A percentile compares a stretch with the other conserved stretches of the same genome.
phyloP scores from a whole-genome alignment of 2,329 filamentous ascomycete genomes.

The Colletotrichum simmondsii region DNA sequence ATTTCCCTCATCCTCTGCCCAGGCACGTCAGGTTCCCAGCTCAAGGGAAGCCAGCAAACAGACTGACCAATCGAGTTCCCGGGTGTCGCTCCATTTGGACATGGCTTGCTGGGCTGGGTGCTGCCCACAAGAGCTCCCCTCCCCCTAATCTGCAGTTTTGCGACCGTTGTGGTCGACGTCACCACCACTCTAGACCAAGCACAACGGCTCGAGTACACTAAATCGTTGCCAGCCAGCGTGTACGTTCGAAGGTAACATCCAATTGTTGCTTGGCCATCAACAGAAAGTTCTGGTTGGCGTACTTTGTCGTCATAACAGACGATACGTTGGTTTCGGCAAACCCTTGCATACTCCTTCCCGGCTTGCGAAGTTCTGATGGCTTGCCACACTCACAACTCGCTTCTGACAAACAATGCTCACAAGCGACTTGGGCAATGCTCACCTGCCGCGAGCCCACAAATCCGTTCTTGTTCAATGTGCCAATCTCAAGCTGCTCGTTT shows the following conservation, averaged over 20 bases:
- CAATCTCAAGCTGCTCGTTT: neutral
- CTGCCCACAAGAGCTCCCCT: neutral
- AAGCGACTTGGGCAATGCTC: neutral
- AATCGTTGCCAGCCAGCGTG: neutral
- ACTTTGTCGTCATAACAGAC: neutral
- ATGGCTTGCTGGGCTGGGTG: neutral
- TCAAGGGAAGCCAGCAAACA: neutral
- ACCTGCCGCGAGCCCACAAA: neutral
- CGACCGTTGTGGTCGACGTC: conserved; percentile 5
- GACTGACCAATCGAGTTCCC: conserved; percentile 13
- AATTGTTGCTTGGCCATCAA: neutral
- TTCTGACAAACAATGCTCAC: conserved; percentile 8
- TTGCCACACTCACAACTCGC: conserved; percentile 26
- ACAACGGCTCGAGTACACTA: neutral
- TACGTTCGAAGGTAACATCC: neutral
- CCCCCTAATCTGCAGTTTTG: neutral
- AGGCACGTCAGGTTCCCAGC: neutral
- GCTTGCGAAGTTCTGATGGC: neutral
- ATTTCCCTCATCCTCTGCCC: conserved; percentile 18
- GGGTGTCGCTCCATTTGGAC: conserved; percentile 11
- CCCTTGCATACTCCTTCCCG: too few species aligned
- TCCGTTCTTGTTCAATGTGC: neutral
- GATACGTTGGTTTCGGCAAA: neutral
- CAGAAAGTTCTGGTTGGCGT: neutral
- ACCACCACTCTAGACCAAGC: neutral